Evolutionary conservation across 345 rosid genomes (phyloP), one percentile per base, ranked within the genome.

Genomic region (Pelargonium nanum): DNA sequence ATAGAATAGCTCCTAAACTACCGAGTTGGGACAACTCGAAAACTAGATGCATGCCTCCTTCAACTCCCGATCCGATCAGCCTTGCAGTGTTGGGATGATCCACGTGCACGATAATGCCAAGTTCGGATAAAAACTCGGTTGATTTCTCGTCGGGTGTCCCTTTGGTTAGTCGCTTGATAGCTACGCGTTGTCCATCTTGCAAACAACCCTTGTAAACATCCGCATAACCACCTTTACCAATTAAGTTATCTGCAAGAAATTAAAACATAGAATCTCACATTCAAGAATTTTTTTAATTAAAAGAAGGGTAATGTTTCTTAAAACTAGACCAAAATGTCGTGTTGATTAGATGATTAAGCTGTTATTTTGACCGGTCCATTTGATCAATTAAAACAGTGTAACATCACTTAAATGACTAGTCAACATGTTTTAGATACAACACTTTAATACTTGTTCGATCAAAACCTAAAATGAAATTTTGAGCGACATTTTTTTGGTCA

Each of bases 41-140:
- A 67, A 89, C 88, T 70, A 89, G 89, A 73, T 86, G 85, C 98
- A 92, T 87, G 44, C 96, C 98, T 63, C 89, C 96, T 78, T 89
- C 98, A 56, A 92, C 89, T 26, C 98, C 87, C 57, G 87, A 85
- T 0, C 96, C 98, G 58, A 89, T 81, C 56, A 87, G 67, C 68
- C 80, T 87, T 62, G 98, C 98, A 57, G 89, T 87, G 64, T 85
- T 85, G n/a, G 98, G 96, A 76, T 84, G 96, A 64, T 87, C 87
- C 60, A 87, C 95, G 67, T 92, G 98, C 66, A 80, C 95, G 51
- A 87, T 87, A 24, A 92, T 87, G 59, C 98, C 98, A 24, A 87
- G 84, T 73, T 87, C 98, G 1, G 96, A 89, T 61, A 92, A 68
- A 70, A 76, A 92, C 73, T 89, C 98, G 57, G 78, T 63, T 0